phyloP scores from a whole-genome alignment of 2,329 filamentous ascomycete species.

The Aspergillus phoenicis region DNA sequence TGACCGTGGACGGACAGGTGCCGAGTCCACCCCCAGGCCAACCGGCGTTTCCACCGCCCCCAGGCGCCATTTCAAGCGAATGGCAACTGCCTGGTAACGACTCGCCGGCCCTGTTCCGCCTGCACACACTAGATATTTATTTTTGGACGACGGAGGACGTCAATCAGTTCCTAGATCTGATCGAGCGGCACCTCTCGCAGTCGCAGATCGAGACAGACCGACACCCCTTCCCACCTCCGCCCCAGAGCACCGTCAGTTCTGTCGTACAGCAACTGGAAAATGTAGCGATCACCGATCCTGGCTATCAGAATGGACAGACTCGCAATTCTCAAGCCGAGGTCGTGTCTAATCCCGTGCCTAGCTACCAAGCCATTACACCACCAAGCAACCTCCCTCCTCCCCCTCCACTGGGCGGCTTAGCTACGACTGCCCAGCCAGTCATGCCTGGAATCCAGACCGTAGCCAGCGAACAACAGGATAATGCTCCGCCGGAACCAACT shows the following conservation, averaged over 20 bases:
- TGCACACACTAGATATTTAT: slow-evolving; percentile 66
- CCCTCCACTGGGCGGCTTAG: slow-evolving; percentile 25
- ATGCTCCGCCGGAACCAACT: slow-evolving; percentile 26
- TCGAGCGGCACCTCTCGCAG: slow-evolving; percentile 37
- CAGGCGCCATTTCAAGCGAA: slow-evolving; percentile 43
- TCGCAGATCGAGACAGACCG: slow-evolving; percentile 55
- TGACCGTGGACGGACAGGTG: slow-evolving; percentile 54
- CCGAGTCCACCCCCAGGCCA: slow-evolving; percentile 26
- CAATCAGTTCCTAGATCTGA: slow-evolving; percentile 54
- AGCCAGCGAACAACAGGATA: slow-evolving; percentile 28
- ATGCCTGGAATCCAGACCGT: slow-evolving; percentile 17
- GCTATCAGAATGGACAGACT: slow-evolving; percentile 49
- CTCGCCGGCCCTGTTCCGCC: slow-evolving; percentile 52
- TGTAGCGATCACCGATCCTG: slow-evolving; percentile 59
- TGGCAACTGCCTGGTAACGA: slow-evolving; percentile 62
- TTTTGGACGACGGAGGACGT: slow-evolving; percentile 65
- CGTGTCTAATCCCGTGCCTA: slow-evolving; percentile 18
- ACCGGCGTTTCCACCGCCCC: slow-evolving; percentile 28
- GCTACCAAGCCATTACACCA: slow-evolving; percentile 23
- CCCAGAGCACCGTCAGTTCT: slow-evolving; percentile 53
- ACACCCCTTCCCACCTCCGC: slow-evolving; percentile 38
- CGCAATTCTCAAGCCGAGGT: slow-evolving; percentile 40
- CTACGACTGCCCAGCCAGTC: slow-evolving; percentile 20
- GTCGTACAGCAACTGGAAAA: slow-evolving; percentile 66
- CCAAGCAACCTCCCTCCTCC: slow-evolving; percentile 29